Base-by-base conservation (phyloP, 805 yeast species). In the Candida caryicola region DNA sequence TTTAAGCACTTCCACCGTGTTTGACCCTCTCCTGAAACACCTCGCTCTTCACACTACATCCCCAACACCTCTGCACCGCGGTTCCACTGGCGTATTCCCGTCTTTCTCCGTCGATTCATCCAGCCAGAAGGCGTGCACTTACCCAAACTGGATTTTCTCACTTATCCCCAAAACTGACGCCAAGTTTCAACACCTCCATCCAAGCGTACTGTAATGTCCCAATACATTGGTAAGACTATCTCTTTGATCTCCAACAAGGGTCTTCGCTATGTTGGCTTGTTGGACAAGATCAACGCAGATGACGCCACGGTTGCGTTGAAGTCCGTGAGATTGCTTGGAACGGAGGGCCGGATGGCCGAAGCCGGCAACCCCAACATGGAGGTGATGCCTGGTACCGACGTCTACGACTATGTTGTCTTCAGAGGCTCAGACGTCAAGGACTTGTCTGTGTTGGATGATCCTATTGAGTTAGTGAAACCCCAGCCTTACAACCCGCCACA, bases 341-440 rank as follows among this genome's bases (percentile, higher is more conserved):
- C 97, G 15, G 98, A 91, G 62, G 96, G 95, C 21, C 77, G 98
- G 53, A 71, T 83, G 49, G 71, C 72, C 28, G 58, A 54, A 34
- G 51, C 49, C 30, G 74, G 73, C 18, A 88, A 84, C 58, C 82
- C 85, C 3, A 67, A 73, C 12, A 71, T 76, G 46, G 95, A 87
- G 59, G 80, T 88, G 29, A 74, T 78, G 39, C 83, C 95, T 5
- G 81, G 86, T 14, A 62, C 71, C n/a, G 79, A 73, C 30, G 73
- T 82, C 12, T 86, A 79, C 62, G 90, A 85, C 18, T 77, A 76
- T 40, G 87, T 93, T 36, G 85, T 84, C 39, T 85, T 93, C 60
- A 79, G 90, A 50, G 99, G 99, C 27, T 78, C 85, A 17, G 97
- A 91, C 52, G 97, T 93, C 16, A 85, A 86, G 64, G 96, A 85